Evolutionary conservation across 495 filamentous ascomycete genomes (phyloP).

Genomic region (Penicillium bialowiezense): DNA sequence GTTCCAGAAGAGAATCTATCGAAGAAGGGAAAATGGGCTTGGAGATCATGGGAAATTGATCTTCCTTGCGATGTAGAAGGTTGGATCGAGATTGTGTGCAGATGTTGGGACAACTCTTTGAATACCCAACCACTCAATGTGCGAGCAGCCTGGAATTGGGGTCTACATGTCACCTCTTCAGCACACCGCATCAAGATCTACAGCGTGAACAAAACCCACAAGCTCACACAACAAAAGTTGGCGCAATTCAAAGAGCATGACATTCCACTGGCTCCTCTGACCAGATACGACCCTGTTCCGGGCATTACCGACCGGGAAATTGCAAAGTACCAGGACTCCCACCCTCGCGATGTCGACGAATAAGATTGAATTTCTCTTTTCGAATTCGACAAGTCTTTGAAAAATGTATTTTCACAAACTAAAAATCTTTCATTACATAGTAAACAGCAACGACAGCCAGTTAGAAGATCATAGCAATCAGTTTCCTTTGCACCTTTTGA

Average conservation of each 20-base stretch:
- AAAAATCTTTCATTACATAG: too few relatives aligned
- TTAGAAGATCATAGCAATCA: too few relatives aligned
- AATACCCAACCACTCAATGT: constrained; percentile 42
- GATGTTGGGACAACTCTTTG: constrained; percentile 42
- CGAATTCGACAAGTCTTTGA: too few relatives aligned
- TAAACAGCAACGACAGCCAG: too few relatives aligned
- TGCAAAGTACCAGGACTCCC: constrained; percentile 39
- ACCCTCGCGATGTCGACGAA: constrained; percentile 49
- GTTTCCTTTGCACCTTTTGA: too few relatives aligned
- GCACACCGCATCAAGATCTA: constrained; percentile 63
- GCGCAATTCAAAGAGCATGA: constrained; percentile 47
- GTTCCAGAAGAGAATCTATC: constrained; percentile 32
- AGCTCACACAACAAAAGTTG: constrained; percentile 47
- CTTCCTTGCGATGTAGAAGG: constrained; percentile 41
- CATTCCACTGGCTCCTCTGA: constrained; percentile 49
- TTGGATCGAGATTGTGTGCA: constrained; percentile 42
- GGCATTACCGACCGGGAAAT: constrained; percentile 47
- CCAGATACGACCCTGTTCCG: constrained; percentile 43
- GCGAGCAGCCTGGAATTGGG: constrained; percentile 53
- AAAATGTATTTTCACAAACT: too few relatives aligned
- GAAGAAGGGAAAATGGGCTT: constrained; percentile 35
- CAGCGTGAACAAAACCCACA: constrained; percentile 54
- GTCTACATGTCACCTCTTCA: constrained; percentile 63
- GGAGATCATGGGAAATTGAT: constrained; percentile 40
- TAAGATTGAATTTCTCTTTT: constrained; percentile 10